Conservation (phyloP, 2,329 filamentous ascomycete genomes). For the Phaeosphaeriaceae sp. region DNA sequence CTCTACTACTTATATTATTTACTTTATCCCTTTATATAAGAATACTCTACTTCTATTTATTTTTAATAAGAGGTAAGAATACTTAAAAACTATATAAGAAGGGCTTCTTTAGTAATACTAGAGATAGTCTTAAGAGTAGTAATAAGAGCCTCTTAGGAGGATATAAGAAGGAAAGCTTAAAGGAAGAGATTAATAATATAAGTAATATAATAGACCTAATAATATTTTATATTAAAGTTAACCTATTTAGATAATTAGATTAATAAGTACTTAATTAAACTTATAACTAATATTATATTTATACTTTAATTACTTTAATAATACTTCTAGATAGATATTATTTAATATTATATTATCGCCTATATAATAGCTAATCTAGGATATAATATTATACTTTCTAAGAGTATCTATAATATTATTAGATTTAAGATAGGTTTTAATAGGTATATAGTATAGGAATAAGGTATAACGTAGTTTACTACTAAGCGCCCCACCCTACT, state of each 20-base stretch:
- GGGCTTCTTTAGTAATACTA: background rate
- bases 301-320: background rate
- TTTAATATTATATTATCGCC: constrained; percentile 8
- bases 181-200: constrained; percentile 11
- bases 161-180: constrained; percentile 6
- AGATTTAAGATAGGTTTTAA: too few species aligned
- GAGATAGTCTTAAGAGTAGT: constrained; percentile 1
- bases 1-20: too few species aligned
- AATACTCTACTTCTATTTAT: too few species aligned
- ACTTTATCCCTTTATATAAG: too few species aligned
- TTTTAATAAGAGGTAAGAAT: background rate
- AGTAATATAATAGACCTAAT: constrained; percentile 1
- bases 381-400: constrained; percentile 2
- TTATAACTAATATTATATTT: too few species aligned
- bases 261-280: too few species aligned
- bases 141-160: constrained; percentile 4
- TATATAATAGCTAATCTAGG: constrained; percentile 2
- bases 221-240: background rate
- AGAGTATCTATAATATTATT: constrained; percentile 1
- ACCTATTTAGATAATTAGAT: background rate
- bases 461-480: too few species aligned
- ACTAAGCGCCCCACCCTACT: too few species aligned
- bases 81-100: constrained; percentile 2
- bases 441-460: too few species aligned
- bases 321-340: constrained; percentile 1